Base-by-base conservation (phyloP, 164 flowering plant species). In the Vitis rotundifolia region DNA sequence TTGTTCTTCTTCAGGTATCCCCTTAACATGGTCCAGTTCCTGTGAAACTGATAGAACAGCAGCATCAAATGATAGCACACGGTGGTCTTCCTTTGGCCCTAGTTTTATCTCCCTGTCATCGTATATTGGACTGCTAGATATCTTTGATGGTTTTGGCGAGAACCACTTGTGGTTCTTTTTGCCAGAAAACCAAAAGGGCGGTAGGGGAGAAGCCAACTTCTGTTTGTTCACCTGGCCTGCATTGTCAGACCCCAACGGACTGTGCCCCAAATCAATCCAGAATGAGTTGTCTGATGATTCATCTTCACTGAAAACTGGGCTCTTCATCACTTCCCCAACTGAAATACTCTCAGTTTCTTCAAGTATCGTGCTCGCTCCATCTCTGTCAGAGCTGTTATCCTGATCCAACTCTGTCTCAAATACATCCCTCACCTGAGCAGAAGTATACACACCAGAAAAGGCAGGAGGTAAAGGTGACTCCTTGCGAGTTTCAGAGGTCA, bases 231-330 rank as follows among this genome's bases (percentile, higher is more conserved):
- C 48, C 12, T 83, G 89, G 22, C 85, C 82, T 1, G 76, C 77
- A 69, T 56, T 54, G 28, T 90, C 93, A 26, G 91, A 89, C 11
- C 88, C 88, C 64, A 80, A 26, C 12, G 98, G 98, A 75, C 96
- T 91, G 65, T 87, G 96, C 63, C 98, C 98, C 81, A 92, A 78
- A 79, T 92, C 98, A 75, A 92, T 91, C 94, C 94, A 92, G 16
- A 81, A 77, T 7, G 94, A 92, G 77, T 89, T 90, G 49, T 89
- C 98, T 1, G 94, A 88, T 9, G 91, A 91, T 29, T 89, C 98
- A 68, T 91, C 95, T 77, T 92, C 98, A 67, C 98, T 92, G 76
- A 92, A 92, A 2, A 91, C 86, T 2, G 98, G 98, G 71, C 98
- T 92, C 83, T 77, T 92, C 90, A 92, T 89, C 57, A 91, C 81